Evolutionary conservation across 2,329 filamentous ascomycete species (phyloP).

Genomic region (Dryadomyces quercivorus): DNA sequence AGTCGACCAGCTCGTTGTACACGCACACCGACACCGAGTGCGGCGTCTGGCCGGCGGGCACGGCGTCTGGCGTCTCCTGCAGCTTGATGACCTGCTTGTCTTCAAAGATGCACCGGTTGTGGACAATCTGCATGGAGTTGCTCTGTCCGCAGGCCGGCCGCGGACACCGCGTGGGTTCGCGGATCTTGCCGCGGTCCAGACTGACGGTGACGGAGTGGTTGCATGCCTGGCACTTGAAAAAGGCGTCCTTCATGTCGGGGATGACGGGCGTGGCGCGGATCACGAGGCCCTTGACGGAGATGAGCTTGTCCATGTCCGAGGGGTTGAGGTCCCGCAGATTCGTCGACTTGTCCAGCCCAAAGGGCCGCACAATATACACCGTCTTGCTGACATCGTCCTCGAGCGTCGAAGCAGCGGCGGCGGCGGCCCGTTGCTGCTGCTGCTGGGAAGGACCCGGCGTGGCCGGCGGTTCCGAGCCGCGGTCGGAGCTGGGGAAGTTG

Average conservation of each 20-base stretch:
- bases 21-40: constrained; percentile 94
- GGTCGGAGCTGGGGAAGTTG: constrained; percentile 69
- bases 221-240: constrained; percentile 91
- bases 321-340: constrained; percentile 94
- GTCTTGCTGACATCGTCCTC: constrained; percentile 72
- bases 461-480: constrained; percentile 36
- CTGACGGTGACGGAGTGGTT: constrained; percentile 83
- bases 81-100: constrained; percentile 99
- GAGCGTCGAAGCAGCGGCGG: constrained; percentile 28
- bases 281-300: constrained; percentile 89
- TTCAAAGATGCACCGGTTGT: constrained; percentile 88
- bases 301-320: constrained; percentile 91
- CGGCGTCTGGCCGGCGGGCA: constrained; percentile 91
- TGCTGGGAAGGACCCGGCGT: constrained; percentile 31
- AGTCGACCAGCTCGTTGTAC: constrained; percentile 93
- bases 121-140: constrained; percentile 97
- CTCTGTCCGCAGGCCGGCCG: constrained; percentile 67
- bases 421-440: constrained; percentile 15
- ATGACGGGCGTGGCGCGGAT: constrained; percentile 94
- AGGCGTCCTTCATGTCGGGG: constrained; percentile 97
- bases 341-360: constrained; percentile 72
- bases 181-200: constrained; percentile 90
- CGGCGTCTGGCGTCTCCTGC: constrained; percentile 90
- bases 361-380: constrained; percentile 78
- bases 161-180: constrained; percentile 83